Evolutionary conservation across 73 alveolate species (phyloP), one percentile per base, ranked within the genome.

Genomic region (Paramecium primaurelia): DNA sequence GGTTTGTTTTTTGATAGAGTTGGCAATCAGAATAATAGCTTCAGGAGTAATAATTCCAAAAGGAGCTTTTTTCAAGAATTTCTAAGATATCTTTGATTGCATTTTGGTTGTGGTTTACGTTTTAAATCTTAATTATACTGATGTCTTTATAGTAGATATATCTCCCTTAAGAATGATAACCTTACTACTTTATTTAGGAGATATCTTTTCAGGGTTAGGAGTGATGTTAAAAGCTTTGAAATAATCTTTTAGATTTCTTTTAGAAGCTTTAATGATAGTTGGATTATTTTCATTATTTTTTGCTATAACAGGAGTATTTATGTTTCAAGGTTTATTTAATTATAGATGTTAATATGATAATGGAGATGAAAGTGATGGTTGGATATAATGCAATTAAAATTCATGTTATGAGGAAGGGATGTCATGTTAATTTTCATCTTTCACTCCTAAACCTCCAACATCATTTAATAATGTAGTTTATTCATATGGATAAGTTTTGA

Each of bases 321-420:
- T 80, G 34, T 80, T 80, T 80, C n/a, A 80, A 22, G 91, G 91
- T 3, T 80, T 80, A 47, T 44, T 80, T 25, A 80, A 80, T 80
- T 80, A 42, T 45, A 42, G 91, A 45, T 80, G 91, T 28, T 7
- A 42, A 14, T 26, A 8, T 45, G 77, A 42, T 44, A 26, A 45
- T 32, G 75, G 91, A 2, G 60, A 34, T 20, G 59, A 37, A 40
- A 25, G 20, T 12, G 87, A 73, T 20, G 91, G 58, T 11, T 80
- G 91, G 91, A 49, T 80, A 14, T 80, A 42, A 22, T 80, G 91
- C 26, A 42, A 40, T 44, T 20, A 40, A 45, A 49, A 49, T 45
- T 44, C 22, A 45, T 80, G 91, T 49, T 47, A 3, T 80, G 47
- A 59, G 8, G 71, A 80, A 26, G 91, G 91, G 12, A 45, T 25